Evolutionary conservation across 192 early-diverging fungal genomes (phyloP), one percentile per base, ranked within the genome.

Genomic region (Entrophospora sp.): DNA sequence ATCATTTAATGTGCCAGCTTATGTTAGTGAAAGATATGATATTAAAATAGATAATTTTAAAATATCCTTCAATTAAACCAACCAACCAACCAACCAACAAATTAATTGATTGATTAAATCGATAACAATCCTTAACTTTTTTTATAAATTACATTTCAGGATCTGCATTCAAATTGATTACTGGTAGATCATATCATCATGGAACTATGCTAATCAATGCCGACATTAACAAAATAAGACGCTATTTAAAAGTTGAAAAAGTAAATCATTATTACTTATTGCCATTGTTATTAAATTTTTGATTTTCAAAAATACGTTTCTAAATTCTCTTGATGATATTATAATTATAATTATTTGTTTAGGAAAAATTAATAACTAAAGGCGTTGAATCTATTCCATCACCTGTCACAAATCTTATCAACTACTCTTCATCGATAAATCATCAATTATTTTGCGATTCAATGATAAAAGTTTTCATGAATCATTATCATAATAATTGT

Each of bases 161-260:
- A 34, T 91, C 88, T 49, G 97, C 97, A 4, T 99, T 89, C 82
- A 94, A 94, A 62, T 71, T 99, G 52, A 92, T 89, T 53, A 85
- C 80, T 59, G 57, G 72, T 6, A 71, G 89, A 55, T 90, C 95
- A 2, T 96, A 95, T 69, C 94, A 96, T 71, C 97, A 99, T 71
- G 97, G 97, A 44, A 99, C 97, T 5, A 96, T 99, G 97, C 75
- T 99, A 37, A 96, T 99, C 57, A 85, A 94, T 66, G 77, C 92
- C 6, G 89, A 97, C 73, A 79, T 95, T 36, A 63, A 67, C 8
- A 43, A 53, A 12, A 44, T 73, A 12, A 67, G 65, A 9, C 70
- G 69, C 14, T 79, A 75, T 40, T 58, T 73, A 27, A 69, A 71
- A 37, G 51, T 55, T 18, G 30, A 37, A 16, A 66, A 55, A 35